Base-by-base conservation (phyloP, 768 basidiomycete species). In the Pisolithus sp. region DNA sequence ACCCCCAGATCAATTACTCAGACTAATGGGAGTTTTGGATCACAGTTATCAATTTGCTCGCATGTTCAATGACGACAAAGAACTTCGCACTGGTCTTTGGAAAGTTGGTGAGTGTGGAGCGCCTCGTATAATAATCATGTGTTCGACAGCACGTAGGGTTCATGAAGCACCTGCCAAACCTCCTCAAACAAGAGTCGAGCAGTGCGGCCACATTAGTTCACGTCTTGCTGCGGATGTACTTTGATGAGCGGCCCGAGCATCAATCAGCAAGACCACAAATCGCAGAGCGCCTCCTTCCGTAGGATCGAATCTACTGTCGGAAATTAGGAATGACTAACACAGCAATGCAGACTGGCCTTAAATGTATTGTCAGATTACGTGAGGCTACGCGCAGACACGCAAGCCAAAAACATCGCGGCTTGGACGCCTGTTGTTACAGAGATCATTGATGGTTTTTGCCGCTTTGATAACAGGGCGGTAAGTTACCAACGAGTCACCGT, bases 361-460 rank as follows among this genome's bases (percentile, higher is more conserved):
- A 90, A 87, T 20, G 90, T 98, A 18, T 71, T 99, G 50, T 82
- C 85, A 59, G 93, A 96, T 68, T 99, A 92, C 69, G 90, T 84
- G 63, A 88, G 88, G 61, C 76, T 99, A 49, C 87, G 89, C 43
- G 69, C 85, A 3, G 95, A 98, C 54, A 92, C 85, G 3, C 95
- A 98, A 69, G 83, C 83, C 48, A 92, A 97, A 71, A 98, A 96
- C 65, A 94, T 99, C 53, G 68, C 83, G 13, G 95, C 96, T 0
- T 99, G 96, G 96, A 95, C 92, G 20, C 96, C 96, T n/a, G 96
- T 99, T 28, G 86, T 97, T n/a, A 86, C 85, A 9, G 94, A 97
- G 65, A 89, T 96, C 45, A 63, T 99, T 8, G 84, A 90, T 52
- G 96, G 96, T 7, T 93, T 92, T 64, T 84, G 84, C 65, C 79